Percentiles rank a stretch among this genome's conserved stretches.
Evolutionary conservation across 2,329 filamentous ascomycete species (phyloP).

Genomic region (Fusarium sp.): DNA sequence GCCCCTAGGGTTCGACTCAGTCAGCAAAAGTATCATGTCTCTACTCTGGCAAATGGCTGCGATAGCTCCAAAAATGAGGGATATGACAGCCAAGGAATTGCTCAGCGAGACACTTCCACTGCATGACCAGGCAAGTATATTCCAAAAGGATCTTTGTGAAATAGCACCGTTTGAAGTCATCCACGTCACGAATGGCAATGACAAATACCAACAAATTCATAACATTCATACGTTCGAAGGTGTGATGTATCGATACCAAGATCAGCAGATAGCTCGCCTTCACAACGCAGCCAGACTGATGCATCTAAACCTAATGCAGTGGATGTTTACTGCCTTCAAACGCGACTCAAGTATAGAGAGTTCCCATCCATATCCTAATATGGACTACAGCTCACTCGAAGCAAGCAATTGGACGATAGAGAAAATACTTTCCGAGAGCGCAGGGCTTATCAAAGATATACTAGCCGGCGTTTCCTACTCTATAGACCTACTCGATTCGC

Average conservation of each 20-base stretch:
- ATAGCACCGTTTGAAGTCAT: background rate
- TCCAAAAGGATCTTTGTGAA: background rate
- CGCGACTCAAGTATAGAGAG: accelerated
- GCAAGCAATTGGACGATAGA: background rate
- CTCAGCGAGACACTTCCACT: accelerated
- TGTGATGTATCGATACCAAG: conserved; percentile 4
- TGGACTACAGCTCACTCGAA: background rate
- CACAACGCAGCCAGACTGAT: background rate
- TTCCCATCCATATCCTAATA: too few species aligned
- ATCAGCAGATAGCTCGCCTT: conserved; percentile 7
- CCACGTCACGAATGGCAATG: background rate
- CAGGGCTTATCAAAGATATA: background rate
- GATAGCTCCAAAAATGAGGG: background rate
- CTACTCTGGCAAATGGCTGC: background rate
- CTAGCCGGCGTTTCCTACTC: conserved; percentile 9
- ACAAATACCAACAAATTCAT: too few species aligned
- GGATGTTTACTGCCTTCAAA: background rate
- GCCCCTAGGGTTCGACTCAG: background rate
- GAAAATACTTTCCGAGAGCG: background rate
- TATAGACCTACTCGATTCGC: background rate
- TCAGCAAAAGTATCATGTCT: background rate
- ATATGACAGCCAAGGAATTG: background rate
- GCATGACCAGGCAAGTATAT: background rate
- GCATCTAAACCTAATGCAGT: background rate
- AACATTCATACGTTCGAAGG: background rate